Conservation (phyloP, 805 yeast genomes). For the Yueomyces sp. region DNA sequence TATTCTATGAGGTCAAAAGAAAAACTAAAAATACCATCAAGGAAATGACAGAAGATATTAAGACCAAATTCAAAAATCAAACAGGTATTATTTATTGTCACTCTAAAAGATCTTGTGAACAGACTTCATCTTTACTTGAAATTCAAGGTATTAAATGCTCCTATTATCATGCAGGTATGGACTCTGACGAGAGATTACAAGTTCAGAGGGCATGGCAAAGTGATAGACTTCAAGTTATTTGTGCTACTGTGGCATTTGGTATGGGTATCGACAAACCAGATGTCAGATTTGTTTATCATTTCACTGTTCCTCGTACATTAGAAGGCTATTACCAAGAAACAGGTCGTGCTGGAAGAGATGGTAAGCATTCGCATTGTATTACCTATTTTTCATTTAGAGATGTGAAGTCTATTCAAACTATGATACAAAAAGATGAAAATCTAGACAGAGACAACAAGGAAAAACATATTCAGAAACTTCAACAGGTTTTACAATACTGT, state of each 20-base stretch:
- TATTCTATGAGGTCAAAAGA: constrained; percentile 61
- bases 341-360: constrained; percentile 98
- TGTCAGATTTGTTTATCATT: constrained; percentile 83
- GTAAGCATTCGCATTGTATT: constrained; percentile 66
- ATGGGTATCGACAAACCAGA: constrained; percentile 98
- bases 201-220: constrained; percentile 81
- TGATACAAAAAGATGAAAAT: constrained; percentile 68
- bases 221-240: constrained; percentile 58
- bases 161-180: constrained; percentile 93
- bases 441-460: constrained; percentile 52
- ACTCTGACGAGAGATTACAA: constrained; percentile 50
- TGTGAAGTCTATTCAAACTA: constrained; percentile 57
- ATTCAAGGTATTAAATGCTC: constrained; percentile 53
- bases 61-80: constrained; percentile 34
- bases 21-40: constrained; percentile 45
- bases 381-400: constrained; percentile 73
- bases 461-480: constrained; percentile 60
- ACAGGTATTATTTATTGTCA: constrained; percentile 92
- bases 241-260: constrained; percentile 97
- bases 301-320: constrained; percentile 74
- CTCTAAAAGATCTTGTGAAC: constrained; percentile 80
- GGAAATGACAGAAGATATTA: constrained; percentile 46
- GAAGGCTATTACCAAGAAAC: constrained; percentile 98
- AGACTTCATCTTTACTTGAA: constrained; percentile 45
- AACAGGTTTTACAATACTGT: constrained; percentile 82